Conservation (phyloP, 192 early-diverging fungal genomes). For the Powellomyces hirtus region DNA sequence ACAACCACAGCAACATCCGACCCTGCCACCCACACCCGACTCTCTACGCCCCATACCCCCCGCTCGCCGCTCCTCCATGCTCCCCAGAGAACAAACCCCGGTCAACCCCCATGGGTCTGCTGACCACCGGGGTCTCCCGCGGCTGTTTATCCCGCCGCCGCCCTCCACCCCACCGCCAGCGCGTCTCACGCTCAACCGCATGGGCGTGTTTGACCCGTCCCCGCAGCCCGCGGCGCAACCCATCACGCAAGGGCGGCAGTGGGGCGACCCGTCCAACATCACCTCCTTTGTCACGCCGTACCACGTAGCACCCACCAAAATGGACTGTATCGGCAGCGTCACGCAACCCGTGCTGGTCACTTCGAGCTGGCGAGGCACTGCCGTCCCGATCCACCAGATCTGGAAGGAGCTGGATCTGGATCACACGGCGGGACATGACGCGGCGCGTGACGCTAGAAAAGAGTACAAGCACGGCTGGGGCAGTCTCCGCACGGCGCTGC, state of each 20-base stretch:
- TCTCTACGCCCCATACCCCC: neutral
- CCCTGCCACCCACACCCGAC: neutral
- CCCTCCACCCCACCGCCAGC: neutral
- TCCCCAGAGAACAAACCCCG: no score
- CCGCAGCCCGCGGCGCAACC: neutral
- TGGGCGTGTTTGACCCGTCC: neutral
- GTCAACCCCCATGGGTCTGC: neutral
- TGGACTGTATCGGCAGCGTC: neutral
- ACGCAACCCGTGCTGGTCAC: neutral
- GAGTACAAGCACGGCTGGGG: neutral
- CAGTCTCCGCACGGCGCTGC: neutral
- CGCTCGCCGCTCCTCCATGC: conserved; percentile 3
- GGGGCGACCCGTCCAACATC: neutral
- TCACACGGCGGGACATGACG: neutral
- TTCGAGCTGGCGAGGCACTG: neutral
- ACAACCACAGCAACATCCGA: neutral
- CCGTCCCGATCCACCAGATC: neutral
- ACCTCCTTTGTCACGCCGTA: neutral
- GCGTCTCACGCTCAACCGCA: neutral
- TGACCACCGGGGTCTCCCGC: neutral
- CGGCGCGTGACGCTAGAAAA: neutral
- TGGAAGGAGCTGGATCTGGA: neutral
- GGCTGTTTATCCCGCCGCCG: neutral
- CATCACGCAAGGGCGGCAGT: neutral
- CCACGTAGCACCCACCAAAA: neutral